These are phyloP conservation scores for Falciphora oryzae DNA, from an alignment of 2,329 filamentous ascomycete genomes.

Conservation along the genomic window DNA sequence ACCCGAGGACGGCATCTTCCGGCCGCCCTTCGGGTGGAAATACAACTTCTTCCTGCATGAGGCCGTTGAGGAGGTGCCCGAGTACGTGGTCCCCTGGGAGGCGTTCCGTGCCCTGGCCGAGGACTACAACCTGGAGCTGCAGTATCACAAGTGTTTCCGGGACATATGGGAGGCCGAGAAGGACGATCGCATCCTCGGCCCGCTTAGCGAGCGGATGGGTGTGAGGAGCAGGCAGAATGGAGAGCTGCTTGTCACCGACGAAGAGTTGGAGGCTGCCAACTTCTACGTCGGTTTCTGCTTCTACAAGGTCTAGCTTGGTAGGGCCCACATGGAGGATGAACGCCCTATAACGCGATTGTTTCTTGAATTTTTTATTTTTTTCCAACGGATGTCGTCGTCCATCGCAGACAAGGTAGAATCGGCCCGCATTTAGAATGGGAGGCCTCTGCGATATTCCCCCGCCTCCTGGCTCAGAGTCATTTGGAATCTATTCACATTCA, in stretches of 20 bases:
- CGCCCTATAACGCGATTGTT: neutral
- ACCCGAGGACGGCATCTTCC: conserved; percentile 81
- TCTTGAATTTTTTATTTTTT: neutral
- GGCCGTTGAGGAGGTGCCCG: conserved; percentile 91
- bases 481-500: neutral
- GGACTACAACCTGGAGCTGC: conserved; percentile 92
- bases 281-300: conserved; percentile 97
- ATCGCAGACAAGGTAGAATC: neutral
- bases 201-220: conserved; percentile 91
- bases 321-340: neutral
- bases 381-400: neutral
- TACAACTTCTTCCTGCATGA: conserved; percentile 96
- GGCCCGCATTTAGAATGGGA: neutral
- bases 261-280: conserved; percentile 87
- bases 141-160: conserved; percentile 85
- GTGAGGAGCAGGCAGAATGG: conserved; percentile 68
- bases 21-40: conserved; percentile 94
- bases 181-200: conserved; percentile 73
- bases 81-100: conserved; percentile 98
- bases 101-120: conserved; percentile 92
- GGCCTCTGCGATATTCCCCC: neutral
- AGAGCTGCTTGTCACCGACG: conserved; percentile 64
- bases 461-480: neutral
- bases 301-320: conserved; percentile 70
- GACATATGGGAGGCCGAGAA: conserved; percentile 93